Evolutionary conservation across 768 basidiomycete genomes (phyloP), one percentile per base, ranked within the genome.

Genomic region (Baorangia bicolor): DNA sequence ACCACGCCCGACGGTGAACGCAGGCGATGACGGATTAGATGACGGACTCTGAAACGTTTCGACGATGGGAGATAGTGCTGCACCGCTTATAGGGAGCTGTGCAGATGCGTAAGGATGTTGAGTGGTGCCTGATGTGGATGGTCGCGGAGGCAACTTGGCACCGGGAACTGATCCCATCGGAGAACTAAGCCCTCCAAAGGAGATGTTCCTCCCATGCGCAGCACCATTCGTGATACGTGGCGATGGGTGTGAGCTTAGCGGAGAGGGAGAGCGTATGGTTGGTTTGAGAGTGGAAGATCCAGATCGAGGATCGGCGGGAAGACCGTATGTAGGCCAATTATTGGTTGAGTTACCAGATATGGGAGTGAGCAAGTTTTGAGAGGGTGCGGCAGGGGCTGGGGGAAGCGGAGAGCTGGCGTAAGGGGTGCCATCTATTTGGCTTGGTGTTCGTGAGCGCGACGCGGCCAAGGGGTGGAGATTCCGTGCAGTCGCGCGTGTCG

Each of bases 51-150:
- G 70, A 66, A 86, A 90, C 2, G 81, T 73, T 67, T 92, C 90
- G 25, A 84, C 78, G 51, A 92, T 89, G 1, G 90, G 90, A 1
- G 90, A 91, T 44, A 92, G 78, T 31, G 78, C 80, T 5, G 74
- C 68, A 1, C 69, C 63, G 49, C 64, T 64, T 28, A 73, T 73
- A 2, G 66, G 69, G 5, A 81, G 68, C 64, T 82, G 82, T 49
- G 79, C 76, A 23, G 74, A 81, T 1, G 84, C 82, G 56, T 88
- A 90, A 0, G 86, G 85, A 63, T 89, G 87, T 8, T 70, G 65
- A 34, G 69, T 73, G 13, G 77, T 75, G 2, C 71, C 68, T 14
- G 76, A 76, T 3, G 78, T 75, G 8, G 78, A 73, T 0, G 81
- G 77, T 3, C 75, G 70, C 0, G 74, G 73, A 14, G 79, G 78